A percentile compares a stretch with the other conserved stretches of the same genome.
Conservation (phyloP, 208 protist species). For the Novymonas esmeraldas region DNA sequence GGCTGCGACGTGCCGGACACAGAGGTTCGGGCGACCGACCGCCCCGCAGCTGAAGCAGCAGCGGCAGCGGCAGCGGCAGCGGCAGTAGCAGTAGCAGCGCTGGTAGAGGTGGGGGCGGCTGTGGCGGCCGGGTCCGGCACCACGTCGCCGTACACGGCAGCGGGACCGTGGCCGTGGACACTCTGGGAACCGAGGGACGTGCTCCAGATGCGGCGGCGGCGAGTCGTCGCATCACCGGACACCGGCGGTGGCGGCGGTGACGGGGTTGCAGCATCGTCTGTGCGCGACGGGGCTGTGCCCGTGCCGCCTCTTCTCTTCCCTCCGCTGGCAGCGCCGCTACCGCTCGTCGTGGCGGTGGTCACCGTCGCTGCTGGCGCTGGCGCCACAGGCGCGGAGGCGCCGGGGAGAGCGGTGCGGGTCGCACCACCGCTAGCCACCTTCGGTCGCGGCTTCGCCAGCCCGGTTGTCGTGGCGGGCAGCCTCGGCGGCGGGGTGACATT, state of each 20-base stretch:
- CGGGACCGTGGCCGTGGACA: conserved; percentile 1
- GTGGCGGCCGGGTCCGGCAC: conserved; percentile 4
- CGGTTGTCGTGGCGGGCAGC: background rate
- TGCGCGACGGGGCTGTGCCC: background rate
- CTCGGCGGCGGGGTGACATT: background rate
- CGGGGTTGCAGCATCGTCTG: background rate
- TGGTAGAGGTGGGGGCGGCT: background rate
- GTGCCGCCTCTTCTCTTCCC: background rate
- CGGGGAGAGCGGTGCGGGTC: background rate
- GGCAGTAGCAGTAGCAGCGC: background rate
- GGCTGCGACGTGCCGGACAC: background rate
- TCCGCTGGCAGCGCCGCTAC: too few relatives aligned
- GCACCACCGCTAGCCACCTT: background rate
- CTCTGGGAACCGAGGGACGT: background rate
- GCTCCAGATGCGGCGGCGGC: conserved; percentile 18
- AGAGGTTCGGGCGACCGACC: background rate
- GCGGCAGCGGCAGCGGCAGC: background rate
- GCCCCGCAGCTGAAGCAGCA: background rate
- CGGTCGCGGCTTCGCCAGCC: background rate
- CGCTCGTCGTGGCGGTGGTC: too few relatives aligned
- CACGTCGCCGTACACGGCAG: conserved; percentile 1
- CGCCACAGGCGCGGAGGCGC: background rate
- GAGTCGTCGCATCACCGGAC: background rate
- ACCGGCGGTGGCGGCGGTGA: conserved; percentile 2
- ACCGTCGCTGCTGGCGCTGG: background rate